Percentiles rank a stretch among this genome's conserved stretches.
Evolutionary conservation across 768 basidiomycete species (phyloP).

Genomic region (Suillus lakei): DNA sequence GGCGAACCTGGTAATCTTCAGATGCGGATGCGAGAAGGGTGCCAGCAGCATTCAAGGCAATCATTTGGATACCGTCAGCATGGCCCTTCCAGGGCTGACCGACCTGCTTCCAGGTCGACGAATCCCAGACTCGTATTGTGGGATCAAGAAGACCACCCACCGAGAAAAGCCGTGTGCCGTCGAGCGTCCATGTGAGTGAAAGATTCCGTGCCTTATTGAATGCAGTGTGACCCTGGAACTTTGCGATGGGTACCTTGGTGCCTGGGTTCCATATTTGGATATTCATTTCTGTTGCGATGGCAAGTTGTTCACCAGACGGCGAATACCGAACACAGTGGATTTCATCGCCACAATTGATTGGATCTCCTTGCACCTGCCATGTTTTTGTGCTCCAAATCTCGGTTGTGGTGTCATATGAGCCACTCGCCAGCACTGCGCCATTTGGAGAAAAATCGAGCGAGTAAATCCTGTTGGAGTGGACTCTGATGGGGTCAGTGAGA

Average conservation of each 20-base stretch:
- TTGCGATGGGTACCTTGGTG: not conserved
- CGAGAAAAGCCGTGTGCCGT: not conserved
- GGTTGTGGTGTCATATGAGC: no score
- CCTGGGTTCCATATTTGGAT: not conserved
- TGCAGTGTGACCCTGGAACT: not conserved
- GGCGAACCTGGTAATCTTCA: not conserved
- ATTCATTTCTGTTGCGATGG: not conserved
- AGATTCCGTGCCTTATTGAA: not conserved
- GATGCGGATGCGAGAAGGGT: not conserved
- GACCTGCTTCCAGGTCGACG: not conserved
- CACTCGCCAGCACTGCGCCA: no score
- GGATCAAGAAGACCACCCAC: not conserved
- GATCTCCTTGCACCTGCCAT: no score
- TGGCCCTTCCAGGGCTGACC: not conserved
- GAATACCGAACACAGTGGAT: not conserved
- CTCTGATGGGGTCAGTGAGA: no score
- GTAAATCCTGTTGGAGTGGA: no score
- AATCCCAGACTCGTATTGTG: not conserved
- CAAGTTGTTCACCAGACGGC: not conserved
- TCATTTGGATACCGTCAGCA: not conserved
- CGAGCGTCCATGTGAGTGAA: not conserved
- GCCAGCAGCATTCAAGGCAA: not conserved
- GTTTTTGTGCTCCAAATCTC: no score
- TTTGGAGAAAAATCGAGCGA: no score
- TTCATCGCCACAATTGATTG: not conserved